Conservation (phyloP, 768 basidiomycete species). For the Strobilomyces echinocephalus region DNA sequence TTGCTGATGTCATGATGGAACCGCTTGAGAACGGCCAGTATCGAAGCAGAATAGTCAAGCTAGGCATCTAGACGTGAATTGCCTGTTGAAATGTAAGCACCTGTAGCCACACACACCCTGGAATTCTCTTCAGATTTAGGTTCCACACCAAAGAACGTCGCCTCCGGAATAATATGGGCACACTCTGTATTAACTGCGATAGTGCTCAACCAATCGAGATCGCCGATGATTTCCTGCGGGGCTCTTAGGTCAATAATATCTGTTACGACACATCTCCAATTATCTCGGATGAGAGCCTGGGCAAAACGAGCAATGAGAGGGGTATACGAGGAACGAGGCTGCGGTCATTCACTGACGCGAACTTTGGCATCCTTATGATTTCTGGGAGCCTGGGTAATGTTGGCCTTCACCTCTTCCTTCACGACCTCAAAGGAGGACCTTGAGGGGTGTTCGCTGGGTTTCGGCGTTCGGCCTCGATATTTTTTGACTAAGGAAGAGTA, state of each 20-base stretch:
- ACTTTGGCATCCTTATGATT: constrained; percentile 2
- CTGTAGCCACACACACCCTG: neutral
- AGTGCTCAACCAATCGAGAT: neutral
- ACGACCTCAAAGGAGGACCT: constrained; percentile 15
- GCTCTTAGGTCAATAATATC: constrained; percentile 19
- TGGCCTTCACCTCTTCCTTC: neutral
- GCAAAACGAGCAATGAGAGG: neutral
- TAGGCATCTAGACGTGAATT: constrained; percentile 1
- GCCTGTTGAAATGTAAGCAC: neutral
- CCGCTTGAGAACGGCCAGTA: constrained; percentile 2
- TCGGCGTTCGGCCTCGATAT: constrained; percentile 19
- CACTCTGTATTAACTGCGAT: neutral
- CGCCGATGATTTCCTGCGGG: neutral
- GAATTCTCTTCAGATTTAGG: neutral
- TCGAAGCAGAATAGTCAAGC: constrained; percentile 1
- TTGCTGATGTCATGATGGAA: constrained; percentile 1
- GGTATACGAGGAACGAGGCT: neutral
- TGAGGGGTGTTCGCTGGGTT: constrained; percentile 10
- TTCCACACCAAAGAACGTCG: constrained; percentile 1
- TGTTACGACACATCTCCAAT: constrained; percentile 32
- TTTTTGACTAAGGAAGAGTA: constrained; percentile 10
- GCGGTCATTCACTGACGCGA: neutral
- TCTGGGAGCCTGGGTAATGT: neutral
- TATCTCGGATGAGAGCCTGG: constrained; percentile 36
- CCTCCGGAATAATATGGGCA: constrained; percentile 5